These are phyloP conservation scores for Closterium sp. DNA, from an alignment of 139 green algal species.

Conservation along the genomic window DNA sequence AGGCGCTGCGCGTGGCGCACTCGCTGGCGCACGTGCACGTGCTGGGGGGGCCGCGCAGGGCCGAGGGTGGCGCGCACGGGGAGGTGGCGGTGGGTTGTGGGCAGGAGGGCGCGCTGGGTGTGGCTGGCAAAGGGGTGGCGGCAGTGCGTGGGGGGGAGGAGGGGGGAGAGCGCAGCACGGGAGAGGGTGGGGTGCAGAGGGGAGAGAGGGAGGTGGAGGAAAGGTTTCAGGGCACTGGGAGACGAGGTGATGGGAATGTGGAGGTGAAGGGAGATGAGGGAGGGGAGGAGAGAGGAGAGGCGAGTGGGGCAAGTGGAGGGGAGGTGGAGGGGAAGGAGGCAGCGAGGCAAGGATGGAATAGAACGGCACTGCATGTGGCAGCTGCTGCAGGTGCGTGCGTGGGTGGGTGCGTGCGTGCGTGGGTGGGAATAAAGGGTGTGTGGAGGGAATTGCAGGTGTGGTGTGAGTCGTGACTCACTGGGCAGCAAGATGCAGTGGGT, in stretches of 20 bases:
- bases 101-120: not conserved
- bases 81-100: no score
- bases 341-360: not conserved
- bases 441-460: no score
- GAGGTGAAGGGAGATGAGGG: not conserved
- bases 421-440: no score
- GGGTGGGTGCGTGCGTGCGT: no score
- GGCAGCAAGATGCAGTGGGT: no score
- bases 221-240: not conserved
- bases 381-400: not conserved
- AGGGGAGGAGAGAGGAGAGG: not conserved
- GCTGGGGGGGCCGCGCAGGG: not conserved
- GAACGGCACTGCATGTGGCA: not conserved
- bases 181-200: not conserved
- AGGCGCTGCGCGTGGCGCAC: slow-evolving; percentile 63
- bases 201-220: not conserved
- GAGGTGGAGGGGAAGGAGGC: not conserved
- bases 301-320: not conserved
- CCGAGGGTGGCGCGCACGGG: no score
- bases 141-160: not conserved
- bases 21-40: slow-evolving; percentile 8
- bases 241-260: no score
- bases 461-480: no score
- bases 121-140: no score
- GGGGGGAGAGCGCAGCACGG: not conserved